Evolutionary conservation across 495 filamentous ascomycete species (phyloP).

Genomic region (Lasiosphaeria ovina): DNA sequence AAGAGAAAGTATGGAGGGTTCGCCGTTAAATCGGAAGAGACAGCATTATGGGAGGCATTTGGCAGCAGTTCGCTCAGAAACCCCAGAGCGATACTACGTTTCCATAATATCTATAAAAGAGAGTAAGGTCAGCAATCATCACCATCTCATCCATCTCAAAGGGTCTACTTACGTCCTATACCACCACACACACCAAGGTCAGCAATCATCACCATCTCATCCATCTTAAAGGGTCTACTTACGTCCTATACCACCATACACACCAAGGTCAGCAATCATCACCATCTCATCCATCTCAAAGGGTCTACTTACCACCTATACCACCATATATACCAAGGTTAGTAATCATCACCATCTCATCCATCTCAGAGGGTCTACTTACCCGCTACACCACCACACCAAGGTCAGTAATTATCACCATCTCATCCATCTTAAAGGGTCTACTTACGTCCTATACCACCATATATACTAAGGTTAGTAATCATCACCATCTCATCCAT

Average conservation of each 20-base stretch:
- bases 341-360: constrained; percentile 9
- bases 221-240: constrained; percentile 2
- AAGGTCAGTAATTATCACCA: constrained; percentile 9
- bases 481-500: constrained; percentile 6
- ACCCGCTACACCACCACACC: constrained; percentile 8
- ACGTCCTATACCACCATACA: constrained; percentile 5
- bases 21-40: constrained; percentile 3
- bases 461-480: constrained; percentile 6
- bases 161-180: constrained; percentile 2
- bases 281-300: constrained; percentile 7
- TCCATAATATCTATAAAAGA: constrained; percentile 3
- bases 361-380: constrained; percentile 6
- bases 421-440: constrained; percentile 4
- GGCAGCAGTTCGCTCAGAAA: neutral
- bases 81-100: neutral
- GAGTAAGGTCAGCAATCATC: constrained; percentile 6
- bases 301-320: constrained; percentile 6
- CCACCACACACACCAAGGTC: constrained; percentile 7
- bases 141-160: constrained; percentile 6
- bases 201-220: constrained; percentile 4
- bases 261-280: constrained; percentile 7
- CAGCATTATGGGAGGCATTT: constrained; percentile 2
- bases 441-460: constrained; percentile 5
- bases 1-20: constrained; percentile 1
- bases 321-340: constrained; percentile 8